Evolutionary conservation across 2,329 filamentous ascomycete species (phyloP).

Genomic region (Fonsecaea nubica): DNA sequence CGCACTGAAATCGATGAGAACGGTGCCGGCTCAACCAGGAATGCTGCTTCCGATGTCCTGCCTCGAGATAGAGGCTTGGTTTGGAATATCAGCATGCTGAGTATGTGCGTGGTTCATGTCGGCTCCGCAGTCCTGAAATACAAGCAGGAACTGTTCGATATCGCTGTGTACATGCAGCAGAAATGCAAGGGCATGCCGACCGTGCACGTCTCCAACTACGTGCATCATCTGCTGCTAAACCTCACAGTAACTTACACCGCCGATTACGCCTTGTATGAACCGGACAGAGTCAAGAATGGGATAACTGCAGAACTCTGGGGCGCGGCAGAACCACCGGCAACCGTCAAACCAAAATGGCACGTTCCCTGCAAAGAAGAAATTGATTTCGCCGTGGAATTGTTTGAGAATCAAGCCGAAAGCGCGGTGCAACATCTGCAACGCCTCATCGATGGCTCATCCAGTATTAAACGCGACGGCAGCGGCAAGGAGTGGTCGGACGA

Average conservation of each 20-base stretch:
- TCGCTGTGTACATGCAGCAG: slow-evolving; percentile 95
- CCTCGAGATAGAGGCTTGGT: slow-evolving; percentile 91
- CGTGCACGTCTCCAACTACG: slow-evolving; percentile 95
- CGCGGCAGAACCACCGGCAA: slow-evolving; percentile 71
- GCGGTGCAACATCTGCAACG: slow-evolving; percentile 76
- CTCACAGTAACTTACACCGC: slow-evolving; percentile 92
- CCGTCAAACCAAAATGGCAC: slow-evolving; percentile 87
- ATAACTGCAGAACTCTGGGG: slow-evolving; percentile 85
- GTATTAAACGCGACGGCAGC: slow-evolving; percentile 87
- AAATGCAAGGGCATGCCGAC: slow-evolving; percentile 93
- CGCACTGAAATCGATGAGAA: slow-evolving; percentile 97
- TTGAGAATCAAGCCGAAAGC: slow-evolving; percentile 79
- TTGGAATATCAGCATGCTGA: slow-evolving; percentile 96
- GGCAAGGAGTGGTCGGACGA: slow-evolving; percentile 99
- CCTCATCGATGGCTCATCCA: slow-evolving; percentile 80
- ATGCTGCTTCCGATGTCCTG: slow-evolving; percentile 89
- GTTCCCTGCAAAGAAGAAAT: slow-evolving; percentile 80
- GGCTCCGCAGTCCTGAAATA: slow-evolving; percentile 88
- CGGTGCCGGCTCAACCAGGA: slow-evolving; percentile 91
- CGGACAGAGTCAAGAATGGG: slow-evolving; percentile 72
- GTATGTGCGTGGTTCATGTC: slow-evolving; percentile 97
- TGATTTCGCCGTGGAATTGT: slow-evolving; percentile 86
- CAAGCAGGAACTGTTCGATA: slow-evolving; percentile 85
- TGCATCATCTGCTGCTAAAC: slow-evolving; percentile 94
- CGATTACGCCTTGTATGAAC: slow-evolving; percentile 86